These are phyloP conservation scores for Alternaria rosae DNA, from an alignment of 2,329 filamentous ascomycete species.

Conservation along the genomic window DNA sequence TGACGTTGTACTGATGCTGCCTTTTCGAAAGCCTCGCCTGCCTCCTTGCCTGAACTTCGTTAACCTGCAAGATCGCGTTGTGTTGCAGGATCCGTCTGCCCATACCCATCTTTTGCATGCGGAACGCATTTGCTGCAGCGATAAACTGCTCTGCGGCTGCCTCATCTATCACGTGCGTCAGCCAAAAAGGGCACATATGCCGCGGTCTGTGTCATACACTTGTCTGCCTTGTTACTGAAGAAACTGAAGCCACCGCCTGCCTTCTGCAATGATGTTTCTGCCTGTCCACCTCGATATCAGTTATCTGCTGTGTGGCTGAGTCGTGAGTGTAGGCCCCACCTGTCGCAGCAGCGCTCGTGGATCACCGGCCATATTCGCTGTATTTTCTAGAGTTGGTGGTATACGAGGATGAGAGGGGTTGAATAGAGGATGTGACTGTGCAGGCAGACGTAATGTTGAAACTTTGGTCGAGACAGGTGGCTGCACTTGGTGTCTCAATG, in stretches of 20 bases:
- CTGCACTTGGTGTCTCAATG: conserved; percentile 38
- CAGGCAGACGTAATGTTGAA: conserved; percentile 17
- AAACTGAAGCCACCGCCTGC: conserved; percentile 85
- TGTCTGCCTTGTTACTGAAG: conserved; percentile 86
- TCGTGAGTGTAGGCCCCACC: conserved; percentile 40
- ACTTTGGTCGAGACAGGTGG: conserved; percentile 44
- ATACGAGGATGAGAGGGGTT: not conserved
- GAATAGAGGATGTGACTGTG: conserved; percentile 7
- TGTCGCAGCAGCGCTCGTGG: conserved; percentile 48
- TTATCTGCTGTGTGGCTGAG: conserved; percentile 41
- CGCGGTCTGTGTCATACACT: conserved; percentile 57
- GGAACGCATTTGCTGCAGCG: conserved; percentile 90
- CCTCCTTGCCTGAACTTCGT: conserved; percentile 73
- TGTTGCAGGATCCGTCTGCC: not conserved
- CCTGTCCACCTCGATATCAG: conserved; percentile 62
- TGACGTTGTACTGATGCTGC: conserved; percentile 81
- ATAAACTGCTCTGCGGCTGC: conserved; percentile 86
- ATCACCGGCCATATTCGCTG: conserved; percentile 46
- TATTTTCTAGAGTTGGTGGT: conserved; percentile 1
- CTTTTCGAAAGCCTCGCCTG: conserved; percentile 83
- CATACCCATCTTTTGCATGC: conserved; percentile 83
- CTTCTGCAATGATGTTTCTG: conserved; percentile 80
- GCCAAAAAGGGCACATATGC: not conserved
- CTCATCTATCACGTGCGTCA: conserved; percentile 61
- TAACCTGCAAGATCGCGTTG: conserved; percentile 2